A percentile compares a stretch with the other conserved stretches of the same genome.
These are phyloP conservation scores for Chalciporus sphaerocephalus DNA, from an alignment of 768 basidiomycete species.

Conservation along the genomic window DNA sequence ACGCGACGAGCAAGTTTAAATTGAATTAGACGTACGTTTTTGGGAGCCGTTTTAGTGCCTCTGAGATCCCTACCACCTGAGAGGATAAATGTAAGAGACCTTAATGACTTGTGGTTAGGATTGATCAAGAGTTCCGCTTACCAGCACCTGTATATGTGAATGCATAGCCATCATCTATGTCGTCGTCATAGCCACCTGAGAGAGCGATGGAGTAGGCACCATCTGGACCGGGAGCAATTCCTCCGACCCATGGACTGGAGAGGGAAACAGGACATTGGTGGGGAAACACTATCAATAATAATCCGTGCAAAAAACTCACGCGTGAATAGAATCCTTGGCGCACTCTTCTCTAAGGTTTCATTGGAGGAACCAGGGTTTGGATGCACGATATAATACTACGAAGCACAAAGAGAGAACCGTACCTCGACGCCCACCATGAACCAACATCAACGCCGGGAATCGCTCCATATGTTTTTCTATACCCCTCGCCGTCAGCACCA, in stretches of 20 bases:
- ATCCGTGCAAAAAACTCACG: no score
- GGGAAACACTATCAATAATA: no score
- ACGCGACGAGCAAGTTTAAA: neutral
- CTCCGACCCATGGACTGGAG: conserved; percentile 74
- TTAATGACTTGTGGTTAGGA: neutral
- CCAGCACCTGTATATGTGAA: conserved; percentile 84
- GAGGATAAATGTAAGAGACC: conserved; percentile 1
- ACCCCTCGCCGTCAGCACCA: conserved; percentile 12
- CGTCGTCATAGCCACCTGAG: conserved; percentile 86
- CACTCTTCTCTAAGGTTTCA: conserved; percentile 46
- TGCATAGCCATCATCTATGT: conserved; percentile 74
- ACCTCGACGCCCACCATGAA: conserved; percentile 76
- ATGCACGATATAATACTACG: neutral
- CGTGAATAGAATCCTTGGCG: conserved; percentile 76
- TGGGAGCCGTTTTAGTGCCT: conserved; percentile 76
- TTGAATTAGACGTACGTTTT: conserved; percentile 56
- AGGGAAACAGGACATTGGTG: neutral
- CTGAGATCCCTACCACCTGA: conserved; percentile 80
- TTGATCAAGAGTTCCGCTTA: conserved; percentile 19
- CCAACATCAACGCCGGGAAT: conserved; percentile 81
- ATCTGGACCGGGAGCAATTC: conserved; percentile 55
- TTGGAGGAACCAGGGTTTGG: neutral
- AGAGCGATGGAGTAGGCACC: conserved; percentile 86
- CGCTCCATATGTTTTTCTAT: conserved; percentile 70
- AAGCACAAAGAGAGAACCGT: conserved; percentile 19